Evolutionary conservation across 352 stramenopile species (phyloP), one percentile per base, ranked within the genome.

Genomic region (Pythium dissimile): DNA sequence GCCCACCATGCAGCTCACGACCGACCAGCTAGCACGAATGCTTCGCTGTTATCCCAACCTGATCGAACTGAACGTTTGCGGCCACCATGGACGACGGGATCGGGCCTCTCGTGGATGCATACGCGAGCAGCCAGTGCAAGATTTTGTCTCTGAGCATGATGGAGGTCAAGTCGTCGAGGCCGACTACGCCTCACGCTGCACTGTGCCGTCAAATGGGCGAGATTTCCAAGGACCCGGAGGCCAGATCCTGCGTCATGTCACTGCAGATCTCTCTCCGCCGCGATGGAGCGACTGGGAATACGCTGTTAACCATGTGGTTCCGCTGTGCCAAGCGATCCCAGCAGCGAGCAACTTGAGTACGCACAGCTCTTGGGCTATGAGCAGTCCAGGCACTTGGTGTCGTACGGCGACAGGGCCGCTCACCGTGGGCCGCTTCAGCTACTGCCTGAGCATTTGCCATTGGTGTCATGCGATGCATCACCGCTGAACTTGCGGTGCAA

Each of bases 41-140:
- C 43, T 61, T 23, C 13, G 21, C 3, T 45, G 10, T 11, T 61
- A 42, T 24, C 53, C 53, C 12, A 52, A 61, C 16, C 34, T 61
- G 11, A 45, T 11, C 21, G 32, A 47, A 31, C 41, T 61, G 10
- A 64, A 64, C 23, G 12, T 64, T 23, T 46, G 31, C n/a, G 46
- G 35, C 26, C 32, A 53, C 27, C 11, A 16, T n/a, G 4, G 5
- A 52, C 35, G 43, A 18, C 0, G 24, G n/a, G 5, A 49, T 56
- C 6, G 44, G 9, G 2, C 42, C 43, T 5, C 31, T 61, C 20
- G 31, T 41, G n/a, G 27, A 50, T 11, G 53, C 53, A 2, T 61
- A 61, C 27, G 16, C 30, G 9, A 18, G 16, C 0, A 31, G 15
- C 8, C 18, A 53, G 43, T 61, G 53, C 42, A 11, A 21, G 15